These are phyloP conservation scores for Komagataea norvegica DNA, from an alignment of 1,139 yeast species.

Conservation along the genomic window DNA sequence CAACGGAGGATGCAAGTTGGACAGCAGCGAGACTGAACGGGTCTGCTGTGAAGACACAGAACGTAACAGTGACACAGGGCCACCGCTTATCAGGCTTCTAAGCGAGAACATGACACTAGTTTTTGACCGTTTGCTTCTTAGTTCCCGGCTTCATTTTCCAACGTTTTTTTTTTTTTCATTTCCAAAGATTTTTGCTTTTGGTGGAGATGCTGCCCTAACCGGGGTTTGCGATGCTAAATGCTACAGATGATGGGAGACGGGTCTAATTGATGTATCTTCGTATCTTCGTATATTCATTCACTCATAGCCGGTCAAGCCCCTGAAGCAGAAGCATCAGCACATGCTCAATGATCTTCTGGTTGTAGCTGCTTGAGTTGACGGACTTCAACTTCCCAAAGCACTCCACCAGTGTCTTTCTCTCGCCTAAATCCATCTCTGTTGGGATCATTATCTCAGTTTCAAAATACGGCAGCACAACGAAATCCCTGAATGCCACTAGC, in stretches of 20 bases:
- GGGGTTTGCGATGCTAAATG: too few relatives aligned
- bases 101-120: slow-evolving; percentile 7
- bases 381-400: slow-evolving; percentile 52
- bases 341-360: slow-evolving; percentile 49
- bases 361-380: slow-evolving; percentile 46
- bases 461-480: slow-evolving; percentile 44
- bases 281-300: too few relatives aligned
- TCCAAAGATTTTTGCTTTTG: too few relatives aligned
- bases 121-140: not conserved
- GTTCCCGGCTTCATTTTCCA: not conserved
- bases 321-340: slow-evolving; percentile 16
- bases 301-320: slow-evolving; percentile 3
- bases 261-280: too few relatives aligned
- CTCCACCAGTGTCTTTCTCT: slow-evolving; percentile 42
- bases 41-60: not conserved
- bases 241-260: too few relatives aligned
- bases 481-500: slow-evolving; percentile 43
- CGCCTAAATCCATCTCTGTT: slow-evolving; percentile 27
- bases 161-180: slow-evolving; percentile 2
- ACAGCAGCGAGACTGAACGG: slow-evolving; percentile 31
- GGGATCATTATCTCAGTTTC: slow-evolving; percentile 34
- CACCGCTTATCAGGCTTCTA: slow-evolving; percentile 1
- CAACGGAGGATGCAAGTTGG: slow-evolving; percentile 32
- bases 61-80: not conserved
- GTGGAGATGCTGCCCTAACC: too few relatives aligned